These are phyloP conservation scores for Aechmea fasciata DNA, from an alignment of 176 grass and related monocot species.

Conservation along the genomic window DNA sequence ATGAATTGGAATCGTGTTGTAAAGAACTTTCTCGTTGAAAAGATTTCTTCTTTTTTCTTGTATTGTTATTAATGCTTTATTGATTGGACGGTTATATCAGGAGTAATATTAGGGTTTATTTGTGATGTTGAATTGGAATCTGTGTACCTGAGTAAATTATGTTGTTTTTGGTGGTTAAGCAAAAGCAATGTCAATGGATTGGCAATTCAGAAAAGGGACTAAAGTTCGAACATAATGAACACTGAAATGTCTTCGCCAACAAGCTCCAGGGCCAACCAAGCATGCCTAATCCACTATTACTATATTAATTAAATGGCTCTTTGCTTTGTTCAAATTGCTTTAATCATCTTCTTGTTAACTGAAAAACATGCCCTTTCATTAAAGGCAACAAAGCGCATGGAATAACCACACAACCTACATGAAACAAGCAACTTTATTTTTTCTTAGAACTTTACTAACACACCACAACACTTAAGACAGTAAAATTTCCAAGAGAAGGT, in stretches of 20 bases:
- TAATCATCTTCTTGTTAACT: too few species aligned
- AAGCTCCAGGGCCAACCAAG: background rate
- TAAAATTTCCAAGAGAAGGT: constrained; percentile 5
- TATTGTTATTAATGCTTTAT: too few species aligned
- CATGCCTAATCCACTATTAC: background rate
- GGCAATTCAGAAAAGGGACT: too few species aligned
- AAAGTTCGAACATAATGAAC: background rate
- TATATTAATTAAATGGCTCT: background rate
- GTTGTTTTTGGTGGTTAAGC: too few species aligned
- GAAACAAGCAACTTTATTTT: background rate
- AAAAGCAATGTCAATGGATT: too few species aligned
- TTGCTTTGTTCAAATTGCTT: background rate
- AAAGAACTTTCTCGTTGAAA: background rate
- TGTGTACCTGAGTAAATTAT: too few species aligned
- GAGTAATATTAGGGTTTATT: background rate
- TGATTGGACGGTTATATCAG: background rate
- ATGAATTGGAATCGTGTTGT: background rate
- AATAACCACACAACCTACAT: background rate
- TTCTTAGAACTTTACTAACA: background rate
- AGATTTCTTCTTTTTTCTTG: too few species aligned
- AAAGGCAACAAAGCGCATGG: background rate
- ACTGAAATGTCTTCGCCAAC: background rate
- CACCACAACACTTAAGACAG: background rate
- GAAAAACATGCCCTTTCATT: too few species aligned
- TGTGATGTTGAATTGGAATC: background rate